Evolutionary conservation across 1,284 basidiomycete genomes (phyloP), one percentile per base, ranked within the genome.

Genomic region (Boletus sp.): DNA sequence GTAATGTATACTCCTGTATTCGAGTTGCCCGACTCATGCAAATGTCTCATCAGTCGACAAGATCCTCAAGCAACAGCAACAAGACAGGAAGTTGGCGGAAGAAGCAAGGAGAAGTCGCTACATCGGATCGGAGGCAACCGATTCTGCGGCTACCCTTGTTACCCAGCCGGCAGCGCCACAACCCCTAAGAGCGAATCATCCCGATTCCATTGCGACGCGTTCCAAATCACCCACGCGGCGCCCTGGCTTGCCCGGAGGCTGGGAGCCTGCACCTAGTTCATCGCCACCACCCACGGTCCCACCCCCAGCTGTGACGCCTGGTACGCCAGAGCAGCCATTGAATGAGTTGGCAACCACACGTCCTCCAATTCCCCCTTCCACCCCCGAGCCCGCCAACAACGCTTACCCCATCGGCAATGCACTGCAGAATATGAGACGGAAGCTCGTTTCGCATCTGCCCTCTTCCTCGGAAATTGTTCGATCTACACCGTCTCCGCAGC

Each of bases 31-130:
- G 6, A 37, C 33, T 30, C 12, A 41, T 46, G 40, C 45, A 34
- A 16, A 12, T 32, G 34, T 35, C 48, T 33, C 36, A 8, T 60
- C 59, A 87, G 94, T 97, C 44, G 94, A 97, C 64, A 80, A 94
- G 43, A 95, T 98, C 49, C 71, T 97, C 44, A 84, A 85, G 52
- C 87, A 92, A 57, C 89, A 94, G 58, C 78, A 82, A 58, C 84
- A 84, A 10, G 84, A 93, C 48, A 75, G 77, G 26, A 76, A 86
- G 45, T 80, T 82, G 1, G 70, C 77, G 0, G 82, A 78, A 63
- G 76, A 76, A 49, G 74, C 72, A 50, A 54, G 58, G 54, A 54
- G 53, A 57, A 53, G 68, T 55, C 60, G 58, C 5, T 57, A 57
- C 29, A 55, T 62, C 0, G 55, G 62, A 30, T 48, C 48, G 4